Evolutionary conservation across 352 stramenopile species (phyloP), one percentile per base, ranked within the genome.

Genomic region (Phytophthora europaea): DNA sequence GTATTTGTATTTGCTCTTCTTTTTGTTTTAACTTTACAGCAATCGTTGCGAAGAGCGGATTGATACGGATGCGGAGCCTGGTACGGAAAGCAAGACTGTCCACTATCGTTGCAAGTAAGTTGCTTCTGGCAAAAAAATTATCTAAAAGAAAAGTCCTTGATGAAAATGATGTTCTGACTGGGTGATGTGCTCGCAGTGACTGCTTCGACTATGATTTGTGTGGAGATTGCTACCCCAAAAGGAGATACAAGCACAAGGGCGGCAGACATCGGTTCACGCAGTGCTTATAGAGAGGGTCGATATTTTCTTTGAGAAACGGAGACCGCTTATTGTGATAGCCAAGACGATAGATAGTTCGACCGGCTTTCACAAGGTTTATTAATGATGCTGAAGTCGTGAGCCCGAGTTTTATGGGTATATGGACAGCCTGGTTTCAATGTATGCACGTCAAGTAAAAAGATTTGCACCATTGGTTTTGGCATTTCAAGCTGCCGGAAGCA

Each of bases 121-220:
- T 16, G 4, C 5, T 31, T 38, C 28, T 5, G 45, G 22, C 28
- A 47, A 53, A n/a, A n/a, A n/a, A n/a, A n/a, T n/a, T n/a, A 2
- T 20, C 12, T 4, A 15, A 43, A 7, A 16, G 5, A 20, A 0
- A 20, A 56, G 20, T 12, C n/a, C 3, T 45, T 13, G 15, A 22
- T 38, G 34, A 62, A 38, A 38, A 38, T 65, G 23, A 67, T 56
- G 10, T 13, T 66, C 6, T 64, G 50, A 58, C 40, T 57, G 47
- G 23, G 63, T 60, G 2, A 18, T 64, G 55, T 66, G 61, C 64
- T 63, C 38, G 16, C 58, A 93, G 86, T n/a, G 81, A 90, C 57
- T 94, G 86, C 73, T 94, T 92, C 43, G 83, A 94, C 75, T 94
- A 89, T 45, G 86, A 94, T 72, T 71, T 94, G 36, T 94, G 86